phyloP scores from a whole-genome alignment of 2,329 filamentous ascomycete genomes.

The Pseudogymnoascus sp. region DNA sequence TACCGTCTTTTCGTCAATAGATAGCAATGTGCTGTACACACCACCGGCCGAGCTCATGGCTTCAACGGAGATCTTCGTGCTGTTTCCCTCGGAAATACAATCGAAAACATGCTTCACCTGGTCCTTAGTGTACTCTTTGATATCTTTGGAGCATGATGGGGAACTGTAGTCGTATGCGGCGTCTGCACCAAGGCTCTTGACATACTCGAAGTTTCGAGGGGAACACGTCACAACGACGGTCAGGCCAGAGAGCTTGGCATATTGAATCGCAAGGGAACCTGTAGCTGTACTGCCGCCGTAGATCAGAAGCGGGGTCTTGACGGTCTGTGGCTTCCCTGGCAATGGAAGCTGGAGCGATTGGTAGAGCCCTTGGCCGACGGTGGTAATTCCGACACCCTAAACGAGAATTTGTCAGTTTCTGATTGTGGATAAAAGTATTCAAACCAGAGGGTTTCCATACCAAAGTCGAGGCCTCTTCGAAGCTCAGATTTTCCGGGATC shows the following conservation, averaged over 20 bases:
- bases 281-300: conserved; percentile 44
- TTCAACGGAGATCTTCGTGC: conserved; percentile 31
- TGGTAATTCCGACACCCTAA: conserved; percentile 25
- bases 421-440: background rate
- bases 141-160: conserved; percentile 35
- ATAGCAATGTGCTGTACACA: conserved; percentile 34
- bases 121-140: conserved; percentile 37
- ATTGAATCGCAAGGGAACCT: conserved; percentile 41
- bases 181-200: conserved; percentile 38
- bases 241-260: conserved; percentile 33
- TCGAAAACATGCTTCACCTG: conserved; percentile 38
- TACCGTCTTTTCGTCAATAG: conserved; percentile 19
- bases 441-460: background rate
- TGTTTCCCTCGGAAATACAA: conserved; percentile 35
- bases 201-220: conserved; percentile 38
- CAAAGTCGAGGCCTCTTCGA: conserved; percentile 36
- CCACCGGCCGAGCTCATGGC: conserved; percentile 31
- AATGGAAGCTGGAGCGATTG: conserved; percentile 31
- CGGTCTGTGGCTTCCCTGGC: conserved; percentile 20
- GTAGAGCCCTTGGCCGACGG: conserved; percentile 41
- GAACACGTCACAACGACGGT: conserved; percentile 38
- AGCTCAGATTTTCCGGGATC: conserved; percentile 37
- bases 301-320: conserved; percentile 32
- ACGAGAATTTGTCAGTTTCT: background rate
- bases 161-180: conserved; percentile 42